phyloP scores from a whole-genome alignment of 2,329 filamentous ascomycete genomes.

The Talaromyces sp. region DNA sequence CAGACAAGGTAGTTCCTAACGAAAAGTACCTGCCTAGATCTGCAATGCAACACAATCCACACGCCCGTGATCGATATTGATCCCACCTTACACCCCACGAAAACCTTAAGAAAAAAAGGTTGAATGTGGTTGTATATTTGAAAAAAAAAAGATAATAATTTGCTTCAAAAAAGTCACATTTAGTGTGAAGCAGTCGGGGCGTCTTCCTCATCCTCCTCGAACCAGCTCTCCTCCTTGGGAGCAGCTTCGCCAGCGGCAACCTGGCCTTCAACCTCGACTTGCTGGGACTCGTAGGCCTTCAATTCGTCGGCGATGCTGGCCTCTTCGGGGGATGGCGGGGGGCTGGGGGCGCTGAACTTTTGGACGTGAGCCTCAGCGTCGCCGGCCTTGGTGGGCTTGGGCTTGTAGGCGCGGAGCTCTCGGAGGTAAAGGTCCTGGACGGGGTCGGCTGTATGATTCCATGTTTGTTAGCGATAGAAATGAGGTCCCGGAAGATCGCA shows the following conservation, averaged over 20 bases:
- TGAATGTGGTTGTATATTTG: background rate
- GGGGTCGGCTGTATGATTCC: slow-evolving; percentile 68
- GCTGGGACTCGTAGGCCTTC: slow-evolving; percentile 89
- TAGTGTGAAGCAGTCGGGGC: slow-evolving; percentile 39
- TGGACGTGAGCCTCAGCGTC: slow-evolving; percentile 89
- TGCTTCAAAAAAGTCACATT: background rate
- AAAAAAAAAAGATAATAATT: background rate
- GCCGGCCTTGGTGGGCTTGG: slow-evolving; percentile 70
- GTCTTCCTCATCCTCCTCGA: slow-evolving; percentile 65
- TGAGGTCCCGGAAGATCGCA: background rate
- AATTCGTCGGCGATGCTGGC: slow-evolving; percentile 84
- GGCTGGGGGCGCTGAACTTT: slow-evolving; percentile 72
- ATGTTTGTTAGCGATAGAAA: background rate
- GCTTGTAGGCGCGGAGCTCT: slow-evolving; percentile 95
- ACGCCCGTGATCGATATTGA: background rate
- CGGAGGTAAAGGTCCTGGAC: slow-evolving; percentile 97
- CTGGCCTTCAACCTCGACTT: slow-evolving; percentile 90
- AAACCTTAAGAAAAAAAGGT: background rate
- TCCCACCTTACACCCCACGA: background rate
- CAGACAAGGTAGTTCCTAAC: background rate
- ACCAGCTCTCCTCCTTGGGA: slow-evolving; percentile 66
- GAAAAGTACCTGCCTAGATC: background rate
- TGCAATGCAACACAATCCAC: background rate
- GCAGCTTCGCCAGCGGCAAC: slow-evolving; percentile 57
- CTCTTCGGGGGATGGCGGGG: slow-evolving; percentile 88